phyloP scores from a whole-genome alignment of 331 rosid species.

The Spiraea crenata region DNA sequence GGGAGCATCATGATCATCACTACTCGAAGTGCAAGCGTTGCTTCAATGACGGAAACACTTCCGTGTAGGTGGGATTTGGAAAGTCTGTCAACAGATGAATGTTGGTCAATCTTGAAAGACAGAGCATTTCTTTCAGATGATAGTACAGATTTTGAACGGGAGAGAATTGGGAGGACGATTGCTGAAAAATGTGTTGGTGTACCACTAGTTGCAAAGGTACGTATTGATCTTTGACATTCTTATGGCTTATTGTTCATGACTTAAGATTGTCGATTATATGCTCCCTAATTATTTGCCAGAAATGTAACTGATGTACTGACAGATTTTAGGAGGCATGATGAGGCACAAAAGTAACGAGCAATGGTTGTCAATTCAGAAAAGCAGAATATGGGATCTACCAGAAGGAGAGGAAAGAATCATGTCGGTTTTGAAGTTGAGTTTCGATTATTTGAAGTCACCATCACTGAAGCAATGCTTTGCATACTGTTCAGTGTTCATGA shows the following conservation, averaged over 20 bases:
- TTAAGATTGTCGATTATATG: neutral
- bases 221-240: neutral
- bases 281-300: neutral
- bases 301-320: neutral
- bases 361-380: too few species aligned
- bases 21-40: neutral
- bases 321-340: conserved; percentile 2
- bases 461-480: too few species aligned
- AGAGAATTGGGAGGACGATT: conserved; percentile 1
- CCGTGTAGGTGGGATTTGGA: neutral
- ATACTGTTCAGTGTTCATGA: too few species aligned
- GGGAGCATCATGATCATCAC: neutral
- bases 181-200: neutral
- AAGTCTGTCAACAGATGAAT: neutral
- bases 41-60: neutral
- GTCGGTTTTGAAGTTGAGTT: too few species aligned
- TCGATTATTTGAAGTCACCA: too few species aligned
- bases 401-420: too few species aligned
- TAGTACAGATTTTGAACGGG: neutral
- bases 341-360: too few species aligned
- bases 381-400: too few species aligned
- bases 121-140: neutral
- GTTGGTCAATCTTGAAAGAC: neutral
- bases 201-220: neutral
- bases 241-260: neutral